phyloP scores from a whole-genome alignment of 2,329 filamentous ascomycete species.

The Aureobasidium sp. region DNA sequence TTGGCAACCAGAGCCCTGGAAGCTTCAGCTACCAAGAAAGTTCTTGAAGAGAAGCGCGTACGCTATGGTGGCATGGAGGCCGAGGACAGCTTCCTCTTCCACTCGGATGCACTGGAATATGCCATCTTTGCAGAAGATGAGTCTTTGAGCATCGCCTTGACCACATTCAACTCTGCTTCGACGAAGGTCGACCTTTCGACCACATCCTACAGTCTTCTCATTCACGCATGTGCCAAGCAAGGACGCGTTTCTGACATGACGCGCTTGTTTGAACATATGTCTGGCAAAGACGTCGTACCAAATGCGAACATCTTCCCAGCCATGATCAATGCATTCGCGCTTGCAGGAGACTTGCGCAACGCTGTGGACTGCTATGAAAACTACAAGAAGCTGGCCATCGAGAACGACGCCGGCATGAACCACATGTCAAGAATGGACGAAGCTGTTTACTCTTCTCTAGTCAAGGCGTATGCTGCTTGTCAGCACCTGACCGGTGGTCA shows the following conservation, averaged over 20 bases:
- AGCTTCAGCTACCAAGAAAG: slow-evolving; percentile 63
- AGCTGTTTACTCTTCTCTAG: slow-evolving; percentile 82
- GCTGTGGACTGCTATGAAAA: slow-evolving; percentile 94
- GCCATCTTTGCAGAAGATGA: slow-evolving; percentile 83
- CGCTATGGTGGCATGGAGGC: slow-evolving; percentile 83
- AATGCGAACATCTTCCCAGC: slow-evolving; percentile 77
- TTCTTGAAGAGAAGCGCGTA: slow-evolving; percentile 71
- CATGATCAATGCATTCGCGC: slow-evolving; percentile 92
- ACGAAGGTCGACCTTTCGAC: slow-evolving; percentile 62
- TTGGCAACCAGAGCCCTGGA: slow-evolving; percentile 76
- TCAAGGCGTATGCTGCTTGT: slow-evolving; percentile 79
- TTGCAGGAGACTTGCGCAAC: slow-evolving; percentile 70
- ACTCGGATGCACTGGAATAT: slow-evolving; percentile 79
- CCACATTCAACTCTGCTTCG: slow-evolving; percentile 73
- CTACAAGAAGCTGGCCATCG: slow-evolving; percentile 82
- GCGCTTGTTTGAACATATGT: slow-evolving; percentile 86
- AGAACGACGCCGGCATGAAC: slow-evolving; percentile 67
- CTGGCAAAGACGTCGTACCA: slow-evolving; percentile 64
- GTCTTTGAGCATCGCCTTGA: slow-evolving; percentile 75
- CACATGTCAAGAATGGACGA: slow-evolving; percentile 67
- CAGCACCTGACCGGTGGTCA: slow-evolving; percentile 74
- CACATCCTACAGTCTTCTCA: slow-evolving; percentile 77
- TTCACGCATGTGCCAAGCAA: slow-evolving; percentile 77
- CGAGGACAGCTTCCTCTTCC: slow-evolving; percentile 77
- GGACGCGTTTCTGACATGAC: slow-evolving; percentile 85